Evolutionary conservation across 2,329 filamentous ascomycete species (phyloP).

Genomic region (Cladorrhinum sp.): DNA sequence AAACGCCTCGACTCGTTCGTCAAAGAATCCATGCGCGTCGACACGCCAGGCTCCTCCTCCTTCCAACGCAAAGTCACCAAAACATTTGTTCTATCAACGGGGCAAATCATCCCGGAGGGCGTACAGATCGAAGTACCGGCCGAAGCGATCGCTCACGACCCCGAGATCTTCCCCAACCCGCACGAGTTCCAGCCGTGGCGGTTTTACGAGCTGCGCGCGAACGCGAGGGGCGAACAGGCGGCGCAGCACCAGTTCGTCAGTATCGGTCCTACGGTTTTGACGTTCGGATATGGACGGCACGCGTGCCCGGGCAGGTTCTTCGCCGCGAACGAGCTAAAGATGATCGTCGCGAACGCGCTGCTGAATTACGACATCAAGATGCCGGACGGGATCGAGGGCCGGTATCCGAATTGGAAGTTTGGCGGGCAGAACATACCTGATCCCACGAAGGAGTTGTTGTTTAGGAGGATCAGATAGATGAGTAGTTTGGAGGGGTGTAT

Average conservation of each 20-base stretch:
- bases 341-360: conserved; percentile 32
- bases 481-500: neutral
- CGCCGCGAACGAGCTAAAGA: conserved; percentile 38
- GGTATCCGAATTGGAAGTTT: conserved; percentile 29
- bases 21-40: conserved; percentile 32
- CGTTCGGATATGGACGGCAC: conserved; percentile 41
- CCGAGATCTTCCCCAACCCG: conserved; percentile 35
- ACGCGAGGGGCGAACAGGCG: conserved; percentile 27
- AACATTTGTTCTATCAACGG: conserved; percentile 52
- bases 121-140: conserved; percentile 42
- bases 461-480: conserved; percentile 18
- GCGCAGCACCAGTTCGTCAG: conserved; percentile 42
- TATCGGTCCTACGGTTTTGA: conserved; percentile 33
- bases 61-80: conserved; percentile 51
- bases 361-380: conserved; percentile 32
- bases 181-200: conserved; percentile 39
- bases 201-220: conserved; percentile 36
- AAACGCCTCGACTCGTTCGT: conserved; percentile 35
- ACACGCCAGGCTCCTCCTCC: conserved; percentile 33
- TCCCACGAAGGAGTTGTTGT: conserved; percentile 26
- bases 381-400: conserved; percentile 23
- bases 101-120: conserved; percentile 46
- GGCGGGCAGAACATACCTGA: conserved; percentile 25
- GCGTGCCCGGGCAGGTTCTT: conserved; percentile 40
- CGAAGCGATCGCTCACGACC: conserved; percentile 37